Base-by-base conservation (phyloP, 192 early-diverging fungal genomes). In the Phycomyces nitens region DNA sequence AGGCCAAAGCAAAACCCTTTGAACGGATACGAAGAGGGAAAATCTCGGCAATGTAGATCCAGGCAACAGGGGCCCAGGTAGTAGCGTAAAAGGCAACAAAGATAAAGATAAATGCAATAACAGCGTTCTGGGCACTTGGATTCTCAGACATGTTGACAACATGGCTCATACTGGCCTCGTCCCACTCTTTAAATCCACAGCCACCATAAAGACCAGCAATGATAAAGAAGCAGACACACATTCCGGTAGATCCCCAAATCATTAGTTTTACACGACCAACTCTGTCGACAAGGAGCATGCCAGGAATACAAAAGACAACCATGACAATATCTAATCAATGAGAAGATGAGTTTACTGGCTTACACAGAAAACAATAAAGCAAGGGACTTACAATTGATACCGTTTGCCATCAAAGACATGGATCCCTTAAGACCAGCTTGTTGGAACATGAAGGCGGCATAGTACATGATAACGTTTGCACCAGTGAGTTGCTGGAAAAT, bases 11-110 rank as follows among this genome's bases (percentile, higher is more conserved):
- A 54, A 89, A 83, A 40, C 85, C 92, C 76, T 95, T 95, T 53
- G 89, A 78, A 38, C 94, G 88, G 54, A 92, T 80, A 40, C 87
- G 86, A 58, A 94, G 86, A 34, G 93, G 91, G 77, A 88, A 94
- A 63, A 96, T 94, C 74, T 96, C 94, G 11, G 89, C 80, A 52
- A 89, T 84, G 69, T 93, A 92, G 64, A 92, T 86, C 93, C 92
- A 96, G 11, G 84, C 89, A 27, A 92, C 85, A 21, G 92, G 91
- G 6, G 90, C 92, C 94, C 94, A 96, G 9, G 93, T 89, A 63
- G 78, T 82, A 53, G 90, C 92, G 56, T 93, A 96, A 20, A 80
- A 84, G 62, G 77, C 78, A 29, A 93, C 86, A 69, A 92, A 95
- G 23, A 90, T 55, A 62, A 87, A 92, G 26, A 90, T 82, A 75